Evolutionary conservation across 176 grass and related monocot species (phyloP), one percentile per base, ranked within the genome.

Genomic region (Lolium perenne): DNA sequence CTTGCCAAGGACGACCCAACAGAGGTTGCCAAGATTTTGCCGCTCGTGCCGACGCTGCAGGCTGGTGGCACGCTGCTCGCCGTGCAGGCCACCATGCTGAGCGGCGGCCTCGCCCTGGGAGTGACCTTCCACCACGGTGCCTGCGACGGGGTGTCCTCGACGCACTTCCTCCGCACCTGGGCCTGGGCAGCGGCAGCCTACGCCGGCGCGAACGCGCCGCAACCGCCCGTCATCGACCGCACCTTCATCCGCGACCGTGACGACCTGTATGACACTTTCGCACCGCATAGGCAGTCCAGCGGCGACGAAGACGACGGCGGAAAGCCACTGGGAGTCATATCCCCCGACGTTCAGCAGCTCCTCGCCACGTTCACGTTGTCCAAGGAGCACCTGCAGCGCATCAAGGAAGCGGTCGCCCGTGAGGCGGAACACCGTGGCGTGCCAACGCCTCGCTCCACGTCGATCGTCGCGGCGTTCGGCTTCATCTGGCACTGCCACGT

Each of bases 301-400:
- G 4, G 5, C 38, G 68, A 46, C 68, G 63, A 21, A 7, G 49
- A 9, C 54, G 54, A 9, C 17, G 54, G 10, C 20, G 4, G 38
- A 8, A 35, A 77, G 6, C 47, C 67, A 16, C 1, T 41, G 5
- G 38, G 32, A 62, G 10, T 62, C 59, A 4, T 62, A 41, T 70
- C 3, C 17, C 38, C 73, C 32, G 32, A 43, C 38, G 69, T 12
- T 53, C 54, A 75, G 32, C 18, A 76, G 46, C 58, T 85, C 60
- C 51, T 87, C 35, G 73, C 85, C 41, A 71, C 85, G 18, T 91
- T 87, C 51, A 80, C 75, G 15, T 45, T 91, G 38, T 79, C 76
- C 7, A 20, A 6, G 45, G 41, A 78, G 16, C 65, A 61, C 26
- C 72, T 91, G 38, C 61, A 64, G 48, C 10, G 38, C 50, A 54